Conservation (phyloP, 768 basidiomycete genomes). For the Cystofilobasidium capitatum region DNA sequence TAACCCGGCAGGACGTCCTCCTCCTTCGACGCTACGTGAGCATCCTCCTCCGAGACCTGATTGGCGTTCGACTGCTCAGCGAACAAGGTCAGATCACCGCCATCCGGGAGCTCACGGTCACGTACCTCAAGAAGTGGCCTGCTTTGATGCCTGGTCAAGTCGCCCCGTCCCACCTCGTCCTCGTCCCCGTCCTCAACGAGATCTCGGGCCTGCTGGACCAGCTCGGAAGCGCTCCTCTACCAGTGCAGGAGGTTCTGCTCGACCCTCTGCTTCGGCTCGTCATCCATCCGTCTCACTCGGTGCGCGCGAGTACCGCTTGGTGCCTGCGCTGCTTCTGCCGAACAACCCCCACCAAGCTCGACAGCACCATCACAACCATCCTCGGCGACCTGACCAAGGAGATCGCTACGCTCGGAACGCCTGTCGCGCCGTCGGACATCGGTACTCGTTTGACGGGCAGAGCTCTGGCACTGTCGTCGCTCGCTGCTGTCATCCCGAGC, state of each 20-base stretch:
- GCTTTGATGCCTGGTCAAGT: conserved; percentile 78
- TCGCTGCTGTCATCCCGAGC: conserved; percentile 74
- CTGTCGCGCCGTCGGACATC: conserved; percentile 61
- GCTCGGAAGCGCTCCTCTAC: conserved; percentile 81
- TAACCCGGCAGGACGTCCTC: conserved; percentile 62
- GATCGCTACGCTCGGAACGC: conserved; percentile 60
- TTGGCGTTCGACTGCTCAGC: conserved; percentile 77
- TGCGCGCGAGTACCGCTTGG: conserved; percentile 80
- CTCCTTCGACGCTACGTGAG: conserved; percentile 63
- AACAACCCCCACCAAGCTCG: conserved; percentile 73
- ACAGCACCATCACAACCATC: conserved; percentile 64
- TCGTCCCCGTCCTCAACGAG: conserved; percentile 69
- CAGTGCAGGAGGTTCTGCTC: conserved; percentile 76
- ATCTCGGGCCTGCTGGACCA: conserved; percentile 76
- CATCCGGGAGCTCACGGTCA: conserved; percentile 70
- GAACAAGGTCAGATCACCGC: conserved; percentile 90
- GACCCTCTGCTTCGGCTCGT: conserved; percentile 79
- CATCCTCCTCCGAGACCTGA: conserved; percentile 69
- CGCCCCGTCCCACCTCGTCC: conserved; percentile 56
- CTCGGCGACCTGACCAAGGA: conserved; percentile 78
- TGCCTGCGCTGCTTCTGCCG: conserved; percentile 82
- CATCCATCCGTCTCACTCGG: conserved; percentile 73
- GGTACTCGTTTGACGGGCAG: conserved; percentile 68
- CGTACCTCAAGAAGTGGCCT: conserved; percentile 84
- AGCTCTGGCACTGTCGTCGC: conserved; percentile 76